phyloP scores from a whole-genome alignment of 164 flowering plant species.

The Tinospora cordifolia region DNA sequence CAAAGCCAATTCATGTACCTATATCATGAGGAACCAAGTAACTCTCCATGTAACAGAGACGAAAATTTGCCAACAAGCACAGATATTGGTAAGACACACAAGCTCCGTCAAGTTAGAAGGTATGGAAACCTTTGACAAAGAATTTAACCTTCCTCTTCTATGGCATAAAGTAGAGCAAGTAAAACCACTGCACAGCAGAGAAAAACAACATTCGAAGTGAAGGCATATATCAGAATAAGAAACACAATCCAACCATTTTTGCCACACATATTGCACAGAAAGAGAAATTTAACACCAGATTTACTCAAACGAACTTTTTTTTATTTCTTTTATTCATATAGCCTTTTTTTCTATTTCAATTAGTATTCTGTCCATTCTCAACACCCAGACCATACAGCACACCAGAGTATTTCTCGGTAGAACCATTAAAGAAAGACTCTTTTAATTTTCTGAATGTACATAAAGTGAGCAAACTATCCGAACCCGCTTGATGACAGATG shows the following conservation, averaged over 20 bases:
- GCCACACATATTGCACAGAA: background rate
- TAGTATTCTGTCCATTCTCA: constrained; percentile 33
- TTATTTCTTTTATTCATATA: constrained; percentile 1
- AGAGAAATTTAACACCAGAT: background rate
- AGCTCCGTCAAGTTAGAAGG: background rate
- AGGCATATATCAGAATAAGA: background rate
- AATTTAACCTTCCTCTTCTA: background rate
- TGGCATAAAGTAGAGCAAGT: background rate
- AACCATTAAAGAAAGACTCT: constrained; percentile 42
- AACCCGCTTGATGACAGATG: constrained; percentile 54
- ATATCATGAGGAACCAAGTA: no score
- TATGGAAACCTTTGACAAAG: background rate
- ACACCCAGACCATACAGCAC: constrained; percentile 48
- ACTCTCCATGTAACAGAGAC: no score
- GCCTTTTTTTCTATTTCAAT: constrained; percentile 16
- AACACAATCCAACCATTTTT: background rate
- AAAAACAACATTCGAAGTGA: background rate
- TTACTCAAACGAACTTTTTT: background rate
- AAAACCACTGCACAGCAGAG: background rate
- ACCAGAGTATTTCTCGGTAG: constrained; percentile 49
- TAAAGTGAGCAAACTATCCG: constrained; percentile 61
- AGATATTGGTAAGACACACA: background rate
- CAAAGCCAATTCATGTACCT: background rate
- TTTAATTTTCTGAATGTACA: constrained; percentile 54
- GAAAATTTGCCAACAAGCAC: background rate